Conservation (phyloP, 1,284 basidiomycete genomes). For the Neonothopanus nambi region DNA sequence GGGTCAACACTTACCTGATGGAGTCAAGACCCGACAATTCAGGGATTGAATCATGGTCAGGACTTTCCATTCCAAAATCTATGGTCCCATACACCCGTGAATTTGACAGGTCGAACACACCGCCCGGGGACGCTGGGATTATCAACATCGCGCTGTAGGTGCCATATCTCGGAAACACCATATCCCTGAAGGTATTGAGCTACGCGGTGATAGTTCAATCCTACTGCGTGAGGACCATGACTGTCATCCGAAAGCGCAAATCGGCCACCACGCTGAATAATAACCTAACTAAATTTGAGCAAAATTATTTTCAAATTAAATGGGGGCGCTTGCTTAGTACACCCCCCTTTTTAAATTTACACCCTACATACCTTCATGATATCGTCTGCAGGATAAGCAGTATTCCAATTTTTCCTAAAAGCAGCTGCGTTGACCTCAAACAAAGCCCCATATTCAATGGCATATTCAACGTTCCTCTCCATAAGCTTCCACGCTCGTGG, state of each 20-base stretch:
- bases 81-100: slow-evolving; percentile 52
- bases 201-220: slow-evolving; percentile 78
- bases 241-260: slow-evolving; percentile 95
- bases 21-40: too few species aligned
- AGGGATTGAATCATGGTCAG: too few species aligned
- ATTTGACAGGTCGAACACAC: slow-evolving; percentile 40
- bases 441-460: slow-evolving; percentile 82
- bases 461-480: slow-evolving; percentile 76
- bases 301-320: not conserved
- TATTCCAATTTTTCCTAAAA: slow-evolving; percentile 88
- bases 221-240: slow-evolving; percentile 88
- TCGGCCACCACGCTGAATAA: slow-evolving; percentile 66
- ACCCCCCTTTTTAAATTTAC: too few species aligned
- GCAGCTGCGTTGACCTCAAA: slow-evolving; percentile 96
- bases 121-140: slow-evolving; percentile 45
- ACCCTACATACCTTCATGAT: slow-evolving; percentile 64
- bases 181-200: slow-evolving; percentile 66
- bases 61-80: slow-evolving; percentile 47
- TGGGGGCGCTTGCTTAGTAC: too few species aligned
- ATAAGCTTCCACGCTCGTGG: slow-evolving; percentile 66
- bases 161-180: slow-evolving; percentile 74
- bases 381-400: slow-evolving; percentile 82
- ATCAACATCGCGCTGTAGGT: slow-evolving; percentile 41
- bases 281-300: slow-evolving; percentile 50
- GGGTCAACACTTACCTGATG: not conserved